These are phyloP conservation scores for Cytospora schulzeri DNA, from an alignment of 2,329 filamentous ascomycete genomes.

Conservation along the genomic window DNA sequence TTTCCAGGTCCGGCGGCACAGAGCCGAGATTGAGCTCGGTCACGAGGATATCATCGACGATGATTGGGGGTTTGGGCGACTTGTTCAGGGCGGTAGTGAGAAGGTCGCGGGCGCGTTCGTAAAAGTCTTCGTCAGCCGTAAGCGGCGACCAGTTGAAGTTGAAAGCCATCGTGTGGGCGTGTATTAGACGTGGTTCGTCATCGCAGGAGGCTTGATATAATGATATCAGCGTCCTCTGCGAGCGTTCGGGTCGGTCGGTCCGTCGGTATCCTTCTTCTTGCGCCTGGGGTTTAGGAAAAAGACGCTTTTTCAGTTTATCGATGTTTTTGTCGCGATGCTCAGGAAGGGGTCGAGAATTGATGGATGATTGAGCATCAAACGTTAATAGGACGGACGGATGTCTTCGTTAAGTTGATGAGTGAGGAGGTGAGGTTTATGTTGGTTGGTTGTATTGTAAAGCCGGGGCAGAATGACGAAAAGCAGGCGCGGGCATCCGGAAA, in stretches of 20 bases:
- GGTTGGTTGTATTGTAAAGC: neutral
- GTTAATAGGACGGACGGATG: neutral
- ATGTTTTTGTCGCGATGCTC: neutral
- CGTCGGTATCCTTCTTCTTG: neutral
- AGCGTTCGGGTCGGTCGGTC: conserved; percentile 1
- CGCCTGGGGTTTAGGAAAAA: neutral
- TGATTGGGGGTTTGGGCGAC: conserved; percentile 95
- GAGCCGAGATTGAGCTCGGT: conserved; percentile 96
- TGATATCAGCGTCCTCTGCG: conserved; percentile 15
- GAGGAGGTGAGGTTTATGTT: conserved; percentile 5
- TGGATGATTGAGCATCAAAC: neutral
- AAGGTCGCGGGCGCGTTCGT: conserved; percentile 88
- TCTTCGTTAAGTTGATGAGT: neutral
- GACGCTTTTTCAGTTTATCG: neutral
- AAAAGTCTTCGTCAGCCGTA: conserved; percentile 90
- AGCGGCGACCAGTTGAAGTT: conserved; percentile 99
- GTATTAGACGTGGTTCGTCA: conserved; percentile 46
- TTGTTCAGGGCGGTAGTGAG: conserved; percentile 96
- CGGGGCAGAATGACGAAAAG: conserved; percentile 20
- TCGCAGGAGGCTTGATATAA: conserved; percentile 26
- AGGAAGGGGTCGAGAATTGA: neutral
- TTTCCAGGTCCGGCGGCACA: conserved; percentile 92
- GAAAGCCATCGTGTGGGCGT: conserved; percentile 76
- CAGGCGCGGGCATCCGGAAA: conserved; percentile 14
- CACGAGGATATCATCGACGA: conserved; percentile 98